Base-by-base conservation (phyloP, 2,329 filamentous ascomycete genomes). In the Tolypocladium tropicale region DNA sequence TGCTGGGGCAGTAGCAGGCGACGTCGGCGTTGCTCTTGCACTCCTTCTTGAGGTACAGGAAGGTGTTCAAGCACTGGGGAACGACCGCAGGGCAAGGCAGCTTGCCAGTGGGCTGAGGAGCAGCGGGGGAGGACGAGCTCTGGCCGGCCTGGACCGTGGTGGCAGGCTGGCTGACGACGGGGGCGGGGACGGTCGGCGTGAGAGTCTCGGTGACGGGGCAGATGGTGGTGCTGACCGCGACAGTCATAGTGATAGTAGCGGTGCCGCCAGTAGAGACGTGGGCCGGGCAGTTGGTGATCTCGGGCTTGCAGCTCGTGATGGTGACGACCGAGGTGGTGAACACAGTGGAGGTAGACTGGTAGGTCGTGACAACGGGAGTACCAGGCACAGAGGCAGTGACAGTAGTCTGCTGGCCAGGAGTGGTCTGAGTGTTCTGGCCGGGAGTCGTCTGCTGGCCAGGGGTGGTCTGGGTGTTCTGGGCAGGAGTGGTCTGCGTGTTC, bases 31-130 rank as follows among this genome's bases (percentile, higher is more conserved):
- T 96, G 76, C 89, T 85, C 65, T 80, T 79, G 83, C 93, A 97
- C 68, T 81, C 76, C 53, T 66, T 58, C 53, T 88, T 81, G 59
- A 79, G 74, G 69, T 83, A 81, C 66, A 95, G 74, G 89, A 90
- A 96, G 66, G 91, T 95, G 82, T 93, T 94, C 74, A 97, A 77
- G 78, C 93, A 97, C 68, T 84, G 84, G 60, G 93, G 92, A 53
- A 96, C 86, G 52, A 92, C 81, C 30, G 78, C 74, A 57, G 91
- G 90, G 74, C 84, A 83, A 57, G 77, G 74, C 46, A 79, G 73
- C 37, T 77, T 76, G 67, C 73, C 68, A 14, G 61, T 53, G 52
- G 57, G 54, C 33, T 51, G 46, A n/a, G 46, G 21, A 51, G 78
- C 70, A 39, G 63, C 63, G 41, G 70, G 58, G 30, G 70, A 28